Base-by-base conservation (phyloP, 331 rosid species). In the Quercus tomentella region DNA sequence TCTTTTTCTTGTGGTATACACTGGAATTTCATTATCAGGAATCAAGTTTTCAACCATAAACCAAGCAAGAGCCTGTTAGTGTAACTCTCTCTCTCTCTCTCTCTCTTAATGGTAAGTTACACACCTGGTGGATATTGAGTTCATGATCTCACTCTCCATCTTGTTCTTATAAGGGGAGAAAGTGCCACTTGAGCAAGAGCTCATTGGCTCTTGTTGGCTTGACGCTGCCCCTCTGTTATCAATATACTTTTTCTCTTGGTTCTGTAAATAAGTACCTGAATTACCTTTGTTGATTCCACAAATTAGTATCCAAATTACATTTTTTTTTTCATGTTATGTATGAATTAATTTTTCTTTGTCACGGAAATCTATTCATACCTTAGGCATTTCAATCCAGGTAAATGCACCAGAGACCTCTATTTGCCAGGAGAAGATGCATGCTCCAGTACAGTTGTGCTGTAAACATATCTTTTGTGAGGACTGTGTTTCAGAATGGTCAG, bases 401-500 rank as follows among this genome's bases (percentile, higher is more conserved):
- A 89, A 72, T 83, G 88, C 89, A 91, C 90, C 7, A 97, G 98
- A 73, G 98, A 95, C 81, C 87, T 90, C 49, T 81, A 93, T 95
- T 82, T 95, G 97, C 89, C 99, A 93, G 84, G 98, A 91, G 93
- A 95, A 91, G 91, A n/a, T n/a, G 89, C 91, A 81, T 72, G 86
- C 87, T 81, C 99, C 99, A 25, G 86, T 95, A 80, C 84, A 90
- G 71, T 88, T 95, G 81, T 82, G 91, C 71, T 95, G 99, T 81
- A 93, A 93, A 72, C 99, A 93, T 82, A 85, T 95, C 80, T 95
- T 95, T 87, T 95, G 98, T 14, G 99, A 95, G 82, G 97, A 95
- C 75, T 93, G 99, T 83, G 97, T 93, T 61, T 91, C 96, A 3
- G 97, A 93, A 86, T 95, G 99, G 99, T 95, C 62, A 91, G 97